Percentiles rank a stretch among this genome's conserved stretches.
These are phyloP conservation scores for Tolypocladium tropicale DNA, from an alignment of 2,329 filamentous ascomycete species.

Conservation along the genomic window DNA sequence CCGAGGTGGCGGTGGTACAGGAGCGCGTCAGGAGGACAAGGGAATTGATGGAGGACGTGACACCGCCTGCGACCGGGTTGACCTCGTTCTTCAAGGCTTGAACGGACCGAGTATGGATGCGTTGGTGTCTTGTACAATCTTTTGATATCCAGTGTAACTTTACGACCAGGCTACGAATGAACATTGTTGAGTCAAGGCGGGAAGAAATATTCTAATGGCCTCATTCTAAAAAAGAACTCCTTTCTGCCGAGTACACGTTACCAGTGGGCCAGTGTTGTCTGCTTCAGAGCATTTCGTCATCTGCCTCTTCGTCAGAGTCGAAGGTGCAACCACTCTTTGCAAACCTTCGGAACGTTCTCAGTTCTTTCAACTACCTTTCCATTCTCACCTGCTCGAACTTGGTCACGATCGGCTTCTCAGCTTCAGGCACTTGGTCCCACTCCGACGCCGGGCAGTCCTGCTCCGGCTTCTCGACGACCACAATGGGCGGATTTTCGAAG, in stretches of 20 bases:
- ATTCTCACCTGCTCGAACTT: slow-evolving; percentile 10
- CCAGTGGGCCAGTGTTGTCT: no score
- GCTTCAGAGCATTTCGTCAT: neutral
- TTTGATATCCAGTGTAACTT: neutral
- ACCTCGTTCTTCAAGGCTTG: slow-evolving; percentile 30
- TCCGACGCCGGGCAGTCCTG: slow-evolving; percentile 12
- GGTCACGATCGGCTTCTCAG: slow-evolving; percentile 16
- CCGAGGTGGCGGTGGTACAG: slow-evolving; percentile 42
- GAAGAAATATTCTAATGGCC: neutral
- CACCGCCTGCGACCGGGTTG: slow-evolving; percentile 23
- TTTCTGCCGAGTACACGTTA: no score
- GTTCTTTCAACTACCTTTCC: slow-evolving; percentile 12
- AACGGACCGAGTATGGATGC: slow-evolving; percentile 4
- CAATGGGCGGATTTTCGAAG: slow-evolving; percentile 30
- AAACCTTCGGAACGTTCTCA: slow-evolving; percentile 16
- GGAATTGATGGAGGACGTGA: slow-evolving; percentile 40
- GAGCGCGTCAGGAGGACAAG: slow-evolving; percentile 40
- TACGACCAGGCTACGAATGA: neutral
- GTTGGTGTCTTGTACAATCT: neutral
- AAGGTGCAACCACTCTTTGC: neutral
- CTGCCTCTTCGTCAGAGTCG: slow-evolving; percentile 5
- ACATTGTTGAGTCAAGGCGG: neutral
- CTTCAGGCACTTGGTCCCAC: slow-evolving; percentile 20
- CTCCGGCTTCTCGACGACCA: slow-evolving; percentile 14
- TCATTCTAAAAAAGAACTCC: neutral